These are phyloP conservation scores for Lichenothelia convexa DNA, from an alignment of 495 filamentous ascomycete genomes.

Conservation along the genomic window DNA sequence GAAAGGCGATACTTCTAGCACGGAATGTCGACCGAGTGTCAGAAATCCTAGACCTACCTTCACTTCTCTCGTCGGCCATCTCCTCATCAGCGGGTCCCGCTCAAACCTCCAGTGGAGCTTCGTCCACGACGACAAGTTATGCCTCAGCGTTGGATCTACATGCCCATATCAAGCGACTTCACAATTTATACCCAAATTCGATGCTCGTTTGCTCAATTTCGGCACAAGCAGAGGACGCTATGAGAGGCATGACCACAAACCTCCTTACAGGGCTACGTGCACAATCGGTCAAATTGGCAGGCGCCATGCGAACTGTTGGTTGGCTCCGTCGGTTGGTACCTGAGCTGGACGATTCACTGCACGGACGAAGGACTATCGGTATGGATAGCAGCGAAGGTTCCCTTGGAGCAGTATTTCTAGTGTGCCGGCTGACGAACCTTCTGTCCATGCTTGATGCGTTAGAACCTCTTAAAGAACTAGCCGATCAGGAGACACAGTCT, in stretches of 20 bases:
- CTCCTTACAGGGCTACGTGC: slow-evolving; percentile 60
- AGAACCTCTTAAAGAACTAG: slow-evolving; percentile 69
- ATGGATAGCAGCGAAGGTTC: slow-evolving; percentile 28
- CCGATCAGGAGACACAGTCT: slow-evolving; percentile 65
- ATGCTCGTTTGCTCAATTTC: slow-evolving; percentile 54
- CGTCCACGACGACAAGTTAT: slow-evolving; percentile 51
- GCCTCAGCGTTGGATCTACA: slow-evolving; percentile 81
- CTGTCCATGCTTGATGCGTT: slow-evolving; percentile 65
- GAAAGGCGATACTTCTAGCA: slow-evolving; percentile 67
- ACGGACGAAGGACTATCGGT: not conserved
- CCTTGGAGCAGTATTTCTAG: slow-evolving; percentile 69
- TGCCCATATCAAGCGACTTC: slow-evolving; percentile 79
- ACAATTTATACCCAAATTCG: slow-evolving; percentile 65
- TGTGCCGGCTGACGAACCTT: slow-evolving; percentile 68
- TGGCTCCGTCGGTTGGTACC: slow-evolving; percentile 80
- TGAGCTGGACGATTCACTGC: slow-evolving; percentile 39
- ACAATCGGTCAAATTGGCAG: slow-evolving; percentile 70
- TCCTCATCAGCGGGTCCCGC: slow-evolving; percentile 32
- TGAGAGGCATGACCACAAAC: slow-evolving; percentile 74
- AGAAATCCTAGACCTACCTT: slow-evolving; percentile 82
- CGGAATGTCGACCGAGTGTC: slow-evolving; percentile 78
- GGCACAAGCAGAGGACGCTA: slow-evolving; percentile 65
- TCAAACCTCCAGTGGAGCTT: slow-evolving; percentile 20
- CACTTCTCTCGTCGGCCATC: slow-evolving; percentile 60
- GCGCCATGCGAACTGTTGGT: slow-evolving; percentile 77